Evolutionary conservation across 805 yeast species (phyloP).

Genomic region (Maudiozyma pseudohumilis): DNA sequence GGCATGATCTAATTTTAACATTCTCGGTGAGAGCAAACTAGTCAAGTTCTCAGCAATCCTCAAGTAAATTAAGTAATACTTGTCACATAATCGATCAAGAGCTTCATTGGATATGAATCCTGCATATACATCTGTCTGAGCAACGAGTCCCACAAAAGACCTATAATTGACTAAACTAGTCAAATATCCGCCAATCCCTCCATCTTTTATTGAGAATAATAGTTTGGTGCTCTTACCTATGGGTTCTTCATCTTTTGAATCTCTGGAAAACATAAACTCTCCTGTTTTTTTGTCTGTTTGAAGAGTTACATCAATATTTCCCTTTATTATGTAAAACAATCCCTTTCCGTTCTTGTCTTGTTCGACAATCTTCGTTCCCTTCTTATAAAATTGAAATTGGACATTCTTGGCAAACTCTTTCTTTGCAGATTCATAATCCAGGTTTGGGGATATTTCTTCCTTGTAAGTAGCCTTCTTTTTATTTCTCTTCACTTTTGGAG

Average conservation of each 20-base stretch:
- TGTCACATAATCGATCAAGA: slow-evolving; percentile 60
- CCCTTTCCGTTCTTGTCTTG: slow-evolving; percentile 66
- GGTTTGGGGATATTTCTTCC: slow-evolving; percentile 18
- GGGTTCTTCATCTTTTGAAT: background rate
- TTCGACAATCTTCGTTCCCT: slow-evolving; percentile 48
- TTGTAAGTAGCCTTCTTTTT: slow-evolving; percentile 11
- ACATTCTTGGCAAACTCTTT: slow-evolving; percentile 50
- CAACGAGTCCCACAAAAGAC: slow-evolving; percentile 62
- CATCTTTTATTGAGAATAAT: slow-evolving; percentile 54
- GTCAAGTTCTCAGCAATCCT: slow-evolving; percentile 69
- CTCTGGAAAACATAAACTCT: background rate
- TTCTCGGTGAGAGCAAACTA: slow-evolving; percentile 52
- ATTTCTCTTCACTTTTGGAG: slow-evolving; percentile 7
- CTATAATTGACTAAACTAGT: slow-evolving; percentile 71
- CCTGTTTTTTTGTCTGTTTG: background rate
- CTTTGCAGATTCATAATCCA: slow-evolving; percentile 43
- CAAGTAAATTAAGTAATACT: slow-evolving; percentile 63
- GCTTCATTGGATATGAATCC: slow-evolving; percentile 61
- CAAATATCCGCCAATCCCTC: slow-evolving; percentile 82
- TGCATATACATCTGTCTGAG: slow-evolving; percentile 52
- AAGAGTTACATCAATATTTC: slow-evolving; percentile 50
- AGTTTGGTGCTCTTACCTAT: background rate
- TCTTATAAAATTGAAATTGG: slow-evolving; percentile 42
- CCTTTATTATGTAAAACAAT: slow-evolving; percentile 69
- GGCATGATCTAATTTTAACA: slow-evolving; percentile 77